A percentile compares a stretch with the other conserved stretches of the same genome.
These are phyloP conservation scores for Cladosporium sp. DNA, from an alignment of 2,329 filamentous ascomycete species.

Conservation along the genomic window DNA sequence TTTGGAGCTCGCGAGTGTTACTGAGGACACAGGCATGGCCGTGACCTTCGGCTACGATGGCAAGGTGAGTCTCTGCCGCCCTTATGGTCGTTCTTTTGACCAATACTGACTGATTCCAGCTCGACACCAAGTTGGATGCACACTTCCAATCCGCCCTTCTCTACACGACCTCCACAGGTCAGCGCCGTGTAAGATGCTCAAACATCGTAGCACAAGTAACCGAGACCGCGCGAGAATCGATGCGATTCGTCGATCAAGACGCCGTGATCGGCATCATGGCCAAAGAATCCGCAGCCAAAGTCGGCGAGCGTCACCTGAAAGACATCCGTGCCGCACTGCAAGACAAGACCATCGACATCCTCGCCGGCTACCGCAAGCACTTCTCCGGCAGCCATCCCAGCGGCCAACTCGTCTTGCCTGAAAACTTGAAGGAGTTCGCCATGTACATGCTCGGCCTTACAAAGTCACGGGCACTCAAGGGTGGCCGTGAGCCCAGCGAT, in stretches of 20 bases:
- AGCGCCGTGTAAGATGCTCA: slow-evolving; percentile 85
- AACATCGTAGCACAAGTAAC: slow-evolving; percentile 93
- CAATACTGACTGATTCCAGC: slow-evolving; percentile 28
- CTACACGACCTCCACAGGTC: slow-evolving; percentile 86
- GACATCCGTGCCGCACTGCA: slow-evolving; percentile 79
- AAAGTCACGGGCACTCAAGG: slow-evolving; percentile 90
- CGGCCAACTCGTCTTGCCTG: slow-evolving; percentile 89
- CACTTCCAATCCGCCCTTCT: slow-evolving; percentile 95
- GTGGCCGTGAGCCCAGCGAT: slow-evolving; percentile 85
- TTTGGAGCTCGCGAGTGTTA: slow-evolving; percentile 86
- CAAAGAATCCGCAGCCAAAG: slow-evolving; percentile 88
- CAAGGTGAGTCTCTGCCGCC: slow-evolving; percentile 48
- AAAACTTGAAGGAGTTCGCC: slow-evolving; percentile 91
- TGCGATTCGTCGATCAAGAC: slow-evolving; percentile 96
- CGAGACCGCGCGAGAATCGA: slow-evolving; percentile 73
- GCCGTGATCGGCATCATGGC: slow-evolving; percentile 83
- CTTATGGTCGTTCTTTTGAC: background rate
- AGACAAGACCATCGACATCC: slow-evolving; percentile 88
- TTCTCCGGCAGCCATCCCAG: slow-evolving; percentile 83
- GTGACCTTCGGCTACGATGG: slow-evolving; percentile 94
- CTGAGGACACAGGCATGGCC: slow-evolving; percentile 88
- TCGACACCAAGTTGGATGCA: slow-evolving; percentile 93
- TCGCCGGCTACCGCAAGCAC: slow-evolving; percentile 89
- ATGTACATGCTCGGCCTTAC: slow-evolving; percentile 92
- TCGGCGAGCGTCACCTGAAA: slow-evolving; percentile 68